A percentile compares a stretch with the other conserved stretches of the same genome.
Conservation (phyloP, 371 early-diverging fungal genomes). For the Saksenaea oblongispora region DNA sequence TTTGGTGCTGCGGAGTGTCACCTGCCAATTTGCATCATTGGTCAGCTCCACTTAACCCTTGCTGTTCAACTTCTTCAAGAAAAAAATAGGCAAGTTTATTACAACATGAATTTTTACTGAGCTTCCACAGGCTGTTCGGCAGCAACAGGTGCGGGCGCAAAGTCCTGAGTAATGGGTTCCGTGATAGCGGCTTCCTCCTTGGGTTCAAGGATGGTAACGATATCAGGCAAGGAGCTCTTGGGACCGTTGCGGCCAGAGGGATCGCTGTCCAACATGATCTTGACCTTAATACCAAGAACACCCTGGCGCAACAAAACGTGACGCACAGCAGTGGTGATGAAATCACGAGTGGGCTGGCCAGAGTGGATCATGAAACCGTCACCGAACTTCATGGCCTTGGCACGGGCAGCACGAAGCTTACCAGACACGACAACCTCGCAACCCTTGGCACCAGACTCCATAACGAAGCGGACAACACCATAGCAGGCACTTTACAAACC, state of each 20-base stretch:
- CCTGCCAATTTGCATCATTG: conserved; percentile 5
- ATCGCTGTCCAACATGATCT: conserved; percentile 99
- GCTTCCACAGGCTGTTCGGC: conserved; percentile 48
- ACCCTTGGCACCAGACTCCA: conserved; percentile 99
- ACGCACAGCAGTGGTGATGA: conserved; percentile 97
- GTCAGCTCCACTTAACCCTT: background rate
- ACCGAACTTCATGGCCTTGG: conserved; percentile 99
- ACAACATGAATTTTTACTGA: conserved; percentile 15
- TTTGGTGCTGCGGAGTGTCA: conserved; percentile 1
- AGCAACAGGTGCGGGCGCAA: conserved; percentile 59
- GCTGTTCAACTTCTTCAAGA: conserved; percentile 1
- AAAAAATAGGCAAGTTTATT: conserved; percentile 1
- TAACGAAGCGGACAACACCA: conserved; percentile 98
- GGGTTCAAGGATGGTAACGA: conserved; percentile 94
- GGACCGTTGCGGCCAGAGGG: conserved; percentile 97
- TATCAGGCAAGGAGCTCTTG: conserved; percentile 96
- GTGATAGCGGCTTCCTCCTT: conserved; percentile 82
- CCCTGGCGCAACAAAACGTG: conserved; percentile 99
- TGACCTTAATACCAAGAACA: conserved; percentile 99
- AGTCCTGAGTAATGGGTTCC: conserved; percentile 78
- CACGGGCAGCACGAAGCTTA: conserved; percentile 99
- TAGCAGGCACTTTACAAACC: conserved; percentile 85
- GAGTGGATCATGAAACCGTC: conserved; percentile 99
- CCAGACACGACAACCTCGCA: conserved; percentile 99
- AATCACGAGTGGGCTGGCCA: conserved; percentile 98